Evolutionary conservation across 768 basidiomycete genomes (phyloP).

Genomic region (Suillus cothurnatus): DNA sequence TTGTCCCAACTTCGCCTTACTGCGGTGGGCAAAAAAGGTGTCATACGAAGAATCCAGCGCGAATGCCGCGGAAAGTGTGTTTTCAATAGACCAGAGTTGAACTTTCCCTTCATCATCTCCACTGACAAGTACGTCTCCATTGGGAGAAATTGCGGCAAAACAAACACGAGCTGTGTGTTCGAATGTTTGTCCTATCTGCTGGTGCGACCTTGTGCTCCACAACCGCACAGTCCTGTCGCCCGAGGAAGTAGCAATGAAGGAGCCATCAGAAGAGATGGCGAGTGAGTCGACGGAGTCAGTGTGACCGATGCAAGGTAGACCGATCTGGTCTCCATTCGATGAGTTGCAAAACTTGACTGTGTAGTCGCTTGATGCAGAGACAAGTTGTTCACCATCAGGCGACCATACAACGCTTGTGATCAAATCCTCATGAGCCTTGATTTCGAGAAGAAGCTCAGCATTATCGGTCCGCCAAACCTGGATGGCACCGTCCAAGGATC

Average conservation of each 20-base stretch:
- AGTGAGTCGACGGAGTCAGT: background rate
- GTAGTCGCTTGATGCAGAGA: background rate
- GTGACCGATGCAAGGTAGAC: background rate
- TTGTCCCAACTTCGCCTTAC: background rate
- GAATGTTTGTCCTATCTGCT: background rate
- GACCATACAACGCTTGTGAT: background rate
- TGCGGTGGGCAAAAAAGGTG: background rate
- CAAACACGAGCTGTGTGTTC: background rate
- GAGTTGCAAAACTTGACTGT: background rate
- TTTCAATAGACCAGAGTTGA: background rate
- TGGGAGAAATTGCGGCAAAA: background rate
- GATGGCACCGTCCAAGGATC: background rate
- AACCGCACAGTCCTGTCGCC: background rate
- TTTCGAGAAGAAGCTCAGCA: background rate
- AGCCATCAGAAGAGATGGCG: background rate
- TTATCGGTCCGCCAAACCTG: background rate
- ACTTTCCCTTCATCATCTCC: background rate
- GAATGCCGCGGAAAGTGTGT: background rate
- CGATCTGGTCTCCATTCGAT: background rate
- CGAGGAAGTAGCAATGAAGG: background rate
- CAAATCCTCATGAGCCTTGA: background rate
- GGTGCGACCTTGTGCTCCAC: background rate
- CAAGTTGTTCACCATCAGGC: background rate
- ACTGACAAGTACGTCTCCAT: background rate
- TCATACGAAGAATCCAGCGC: background rate